Evolutionary conservation across 768 basidiomycete genomes (phyloP), one percentile per base, ranked within the genome.

Genomic region (Grammothele lineata): DNA sequence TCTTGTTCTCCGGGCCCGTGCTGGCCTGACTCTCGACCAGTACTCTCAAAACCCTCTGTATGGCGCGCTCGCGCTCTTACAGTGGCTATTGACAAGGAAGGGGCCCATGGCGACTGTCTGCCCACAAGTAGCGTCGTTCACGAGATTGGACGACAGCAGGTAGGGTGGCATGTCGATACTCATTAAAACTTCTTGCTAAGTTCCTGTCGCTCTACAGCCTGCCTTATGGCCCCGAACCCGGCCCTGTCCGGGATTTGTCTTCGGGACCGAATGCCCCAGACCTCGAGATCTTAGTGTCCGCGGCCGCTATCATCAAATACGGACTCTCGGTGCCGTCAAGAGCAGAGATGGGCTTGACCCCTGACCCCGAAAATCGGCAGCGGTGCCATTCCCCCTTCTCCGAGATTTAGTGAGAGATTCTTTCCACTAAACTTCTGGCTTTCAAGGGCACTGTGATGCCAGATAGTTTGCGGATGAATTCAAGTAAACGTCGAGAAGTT

Each of bases 21-120:
- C 1, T 66, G 64, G 48, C 77, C 73, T 46, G 79, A 85, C 52
- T 68, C 84, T 45, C 67, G 83, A 10, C 48, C 81, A 19, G 72
- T 74, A 81, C 80, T 60, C 52, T 72, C 42, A 43, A 18, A 66
- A 18, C 40, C 1, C 12, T 32, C 19, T 30, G n/a, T 27, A 26
- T 35, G 41, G 36, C 23, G 24, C 22, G 12, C 2, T 33, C 5
- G 49, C 49, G n/a, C 34, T 51, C 7, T 15, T 45, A 17, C 30
- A 23, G 17, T 51, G 43, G 49, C 34, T 51, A 10, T 9, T 30
- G 12, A 32, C 32, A 3, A 43, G 48, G 2, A 34, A 19, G 4
- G 48, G 42, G 4, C 43, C 39, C 7, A 35, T 51, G 19, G 21
- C 43, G 6, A 22, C 33, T 11, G 11, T 51, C 5, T 22, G 33